These are phyloP conservation scores for Claviceps pazoutovae DNA, from an alignment of 2,329 filamentous ascomycete species.

Conservation along the genomic window DNA sequence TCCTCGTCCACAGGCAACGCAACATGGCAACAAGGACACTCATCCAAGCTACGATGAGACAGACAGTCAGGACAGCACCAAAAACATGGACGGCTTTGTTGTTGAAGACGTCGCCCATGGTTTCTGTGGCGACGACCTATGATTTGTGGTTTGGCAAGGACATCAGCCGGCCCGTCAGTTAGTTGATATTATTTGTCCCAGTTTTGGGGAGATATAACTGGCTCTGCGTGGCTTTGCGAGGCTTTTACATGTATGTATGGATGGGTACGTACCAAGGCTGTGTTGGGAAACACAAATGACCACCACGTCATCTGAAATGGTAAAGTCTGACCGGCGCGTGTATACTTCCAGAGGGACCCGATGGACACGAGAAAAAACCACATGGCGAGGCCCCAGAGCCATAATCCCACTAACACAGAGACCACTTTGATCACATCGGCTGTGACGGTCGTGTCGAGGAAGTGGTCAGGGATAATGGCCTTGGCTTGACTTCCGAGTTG, in stretches of 20 bases:
- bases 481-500: conserved; percentile 30
- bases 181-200: background rate
- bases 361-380: conserved; percentile 76
- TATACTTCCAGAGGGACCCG: conserved; percentile 59
- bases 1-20: conserved; percentile 46
- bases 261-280: conserved; percentile 38
- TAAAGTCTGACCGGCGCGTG: conserved; percentile 42
- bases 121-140: conserved; percentile 53
- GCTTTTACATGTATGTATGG: background rate
- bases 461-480: conserved; percentile 28
- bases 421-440: conserved; percentile 32
- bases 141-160: background rate
- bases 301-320: conserved; percentile 79
- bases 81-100: conserved; percentile 48
- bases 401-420: conserved; percentile 52
- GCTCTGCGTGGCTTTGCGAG: too few species aligned
- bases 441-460: conserved; percentile 27
- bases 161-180: background rate
- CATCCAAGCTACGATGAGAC: conserved; percentile 53
- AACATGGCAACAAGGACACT: conserved; percentile 59
- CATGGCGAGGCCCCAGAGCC: conserved; percentile 70
- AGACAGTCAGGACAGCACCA: conserved; percentile 52
- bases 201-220: too few species aligned
- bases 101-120: conserved; percentile 49
- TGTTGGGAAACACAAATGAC: conserved; percentile 72